phyloP scores from a whole-genome alignment of 805 yeast genomes.

The Wickerhamiella galacta region DNA sequence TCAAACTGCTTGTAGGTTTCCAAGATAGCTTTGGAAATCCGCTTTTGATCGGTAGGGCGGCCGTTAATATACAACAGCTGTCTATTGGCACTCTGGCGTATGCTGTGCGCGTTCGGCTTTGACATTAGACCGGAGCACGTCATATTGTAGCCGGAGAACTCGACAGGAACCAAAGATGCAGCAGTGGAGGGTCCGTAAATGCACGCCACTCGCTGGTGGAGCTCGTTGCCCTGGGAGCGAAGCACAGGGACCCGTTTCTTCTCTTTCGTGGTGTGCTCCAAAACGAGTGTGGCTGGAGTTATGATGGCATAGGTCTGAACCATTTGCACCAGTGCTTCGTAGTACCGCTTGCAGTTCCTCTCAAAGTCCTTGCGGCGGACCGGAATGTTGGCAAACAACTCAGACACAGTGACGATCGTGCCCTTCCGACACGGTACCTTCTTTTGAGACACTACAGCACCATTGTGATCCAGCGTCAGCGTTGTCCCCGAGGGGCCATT shows the following conservation, averaged over 20 bases:
- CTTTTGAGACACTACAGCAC: conserved; percentile 28
- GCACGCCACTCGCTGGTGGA: conserved; percentile 38
- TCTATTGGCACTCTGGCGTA: conserved; percentile 55
- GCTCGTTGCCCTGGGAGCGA: conserved; percentile 31
- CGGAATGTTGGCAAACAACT: conserved; percentile 55
- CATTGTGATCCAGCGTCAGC: conserved; percentile 39
- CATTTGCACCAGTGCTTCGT: conserved; percentile 43
- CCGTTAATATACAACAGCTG: conserved; percentile 60
- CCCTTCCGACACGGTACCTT: conserved; percentile 45
- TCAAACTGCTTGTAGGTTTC: conserved; percentile 63
- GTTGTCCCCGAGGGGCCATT: conserved; percentile 40
- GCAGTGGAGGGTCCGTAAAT: conserved; percentile 57
- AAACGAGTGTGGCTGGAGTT: conserved; percentile 40
- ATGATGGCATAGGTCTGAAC: conserved; percentile 57
- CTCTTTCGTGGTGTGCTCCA: conserved; percentile 31
- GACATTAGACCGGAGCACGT: conserved; percentile 47
- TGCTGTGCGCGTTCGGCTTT: conserved; percentile 51
- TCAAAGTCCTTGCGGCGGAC: conserved; percentile 64
- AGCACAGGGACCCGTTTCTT: conserved; percentile 6
- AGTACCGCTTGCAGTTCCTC: conserved; percentile 54
- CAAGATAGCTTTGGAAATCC: conserved; percentile 41
- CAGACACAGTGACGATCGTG: conserved; percentile 41
- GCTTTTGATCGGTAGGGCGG: conserved; percentile 51
- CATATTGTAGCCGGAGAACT: conserved; percentile 7
- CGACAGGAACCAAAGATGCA: conserved; percentile 38